Base-by-base conservation (phyloP, 768 basidiomycete species). In the Scleroderma citrinum region DNA sequence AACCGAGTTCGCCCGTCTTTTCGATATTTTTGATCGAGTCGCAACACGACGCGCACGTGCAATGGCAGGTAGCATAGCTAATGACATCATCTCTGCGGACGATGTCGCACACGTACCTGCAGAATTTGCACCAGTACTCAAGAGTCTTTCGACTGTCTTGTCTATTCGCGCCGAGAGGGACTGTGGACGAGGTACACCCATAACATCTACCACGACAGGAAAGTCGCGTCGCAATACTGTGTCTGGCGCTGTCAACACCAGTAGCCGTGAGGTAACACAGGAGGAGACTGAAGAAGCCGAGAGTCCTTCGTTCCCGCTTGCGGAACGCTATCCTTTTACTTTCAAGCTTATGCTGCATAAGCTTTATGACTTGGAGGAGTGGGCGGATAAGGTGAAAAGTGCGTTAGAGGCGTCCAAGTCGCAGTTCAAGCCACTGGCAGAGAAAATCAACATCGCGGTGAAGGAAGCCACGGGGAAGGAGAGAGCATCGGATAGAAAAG, bases 301-400 rank as follows among this genome's bases (percentile, higher is more conserved):
- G 40, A 70, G 57, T 1, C 68, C 66, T 2, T 67, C 68, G 32
- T 81, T 81, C 50, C 76, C 76, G 5, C 59, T 75, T 5, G 55
- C 31, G 0, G 51, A 56, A 53, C 65, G 68, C 44, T 80, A 76
- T 56, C 71, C 71, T 16, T 85, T 85, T 66, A 83, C 78, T 30
- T 85, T 84, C 71, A 78, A 76, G 56, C 70, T 80, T 57, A 84
- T 82, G 80, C 61, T 83, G 49, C 80, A 85, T 67, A 78, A 81
- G 60, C 69, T 84, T 11, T 85, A 85, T 62, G 70, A 75, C 20
- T 42, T 76, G 46, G 77, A 78, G 19, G 81, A 82, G 47, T 85
- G 81, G 79, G 71, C 66, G 1, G 68, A 69, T 54, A 80, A 76
- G 60, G 75, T 82, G 46, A 76, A 74, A 59, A 71, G 72, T 20